Evolutionary conservation across 192 early-diverging fungal genomes (phyloP).

Genomic region (Pilobolus umbonatus): DNA sequence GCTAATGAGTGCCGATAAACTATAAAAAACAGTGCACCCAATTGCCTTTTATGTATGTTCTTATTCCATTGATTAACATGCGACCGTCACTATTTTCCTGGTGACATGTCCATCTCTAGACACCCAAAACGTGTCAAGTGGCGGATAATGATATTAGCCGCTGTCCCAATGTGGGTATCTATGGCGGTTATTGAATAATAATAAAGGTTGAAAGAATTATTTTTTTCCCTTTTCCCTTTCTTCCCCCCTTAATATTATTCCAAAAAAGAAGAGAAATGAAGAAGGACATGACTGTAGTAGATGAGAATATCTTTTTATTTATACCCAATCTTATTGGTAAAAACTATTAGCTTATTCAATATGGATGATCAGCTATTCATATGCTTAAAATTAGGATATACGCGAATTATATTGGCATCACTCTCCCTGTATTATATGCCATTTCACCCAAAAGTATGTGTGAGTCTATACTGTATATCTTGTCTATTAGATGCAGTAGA

Average conservation of each 20-base stretch:
- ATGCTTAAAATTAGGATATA: constrained; percentile 58
- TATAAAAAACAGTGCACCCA: too few relatives aligned
- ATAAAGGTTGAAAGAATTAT: background rate
- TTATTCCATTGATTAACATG: too few relatives aligned
- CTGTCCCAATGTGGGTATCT: too few relatives aligned
- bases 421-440: constrained; percentile 76
- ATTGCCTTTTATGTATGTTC: too few relatives aligned
- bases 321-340: constrained; percentile 76
- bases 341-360: background rate
- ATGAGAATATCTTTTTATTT: constrained; percentile 67
- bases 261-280: constrained; percentile 1
- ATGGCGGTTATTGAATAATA: background rate
- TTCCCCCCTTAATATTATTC: background rate
- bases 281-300: constrained; percentile 2
- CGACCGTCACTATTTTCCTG: too few relatives aligned
- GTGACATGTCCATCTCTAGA: too few relatives aligned
- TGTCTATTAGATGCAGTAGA: constrained; percentile 92
- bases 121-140: too few relatives aligned
- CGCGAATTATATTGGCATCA: constrained; percentile 74
- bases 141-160: too few relatives aligned
- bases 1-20: too few relatives aligned
- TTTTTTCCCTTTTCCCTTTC: constrained; percentile 1
- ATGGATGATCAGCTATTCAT: background rate
- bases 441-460: constrained; percentile 62
- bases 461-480: constrained; percentile 80